Evolutionary conservation across 2,329 filamentous ascomycete genomes (phyloP), one percentile per base, ranked within the genome.

Genomic region (Neofusicoccum cordaticola): DNA sequence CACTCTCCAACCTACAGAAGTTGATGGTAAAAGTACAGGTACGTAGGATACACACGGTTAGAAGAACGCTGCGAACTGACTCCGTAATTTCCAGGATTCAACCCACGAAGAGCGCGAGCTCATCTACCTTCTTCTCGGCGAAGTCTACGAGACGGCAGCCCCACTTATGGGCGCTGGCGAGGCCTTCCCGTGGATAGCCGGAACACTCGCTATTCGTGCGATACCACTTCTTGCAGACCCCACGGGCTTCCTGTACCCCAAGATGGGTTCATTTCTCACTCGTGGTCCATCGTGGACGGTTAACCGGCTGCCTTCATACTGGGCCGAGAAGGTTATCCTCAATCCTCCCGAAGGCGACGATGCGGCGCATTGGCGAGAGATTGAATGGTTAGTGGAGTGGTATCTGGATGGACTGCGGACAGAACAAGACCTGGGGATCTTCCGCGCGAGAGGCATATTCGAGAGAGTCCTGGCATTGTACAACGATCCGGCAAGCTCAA

Each of bases 201-300:
- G 88, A n/a, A 86, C 90, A 11, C 95, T 97, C 70, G 89, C 92
- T 7, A 83, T 85, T 52, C 86, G 87, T 68, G 87, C 88, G 1
- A 82, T 96, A 7, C 80, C 84, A 1, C 86, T 96, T 15, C 79
- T 96, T 51, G 85, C 83, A 22, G 88, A 92, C 67, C 94, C 94
- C 0, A 83, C 92, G 15, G 92, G 96, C 73, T 86, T 86, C 66
- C 85, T 97, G 42, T 98, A 97, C 74, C 86, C 88, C 65, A 97
- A 97, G 74, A 81, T 95, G 77, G 97, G 96, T 79, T 82, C 84
- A 5, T 97, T 93, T 75, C 85, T 98, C 41, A 91, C 91, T 22
- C 88, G 88, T 60, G 86, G 88, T 0, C 93, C 94, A 0, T 77
- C 83, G 27, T 98, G 94, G 94, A 83, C 88, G 12, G 73, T 83